A percentile compares a stretch with the other conserved stretches of the same genome.
Conservation (phyloP, 2,329 filamentous ascomycete genomes). For the Incumbomyces lentus region DNA sequence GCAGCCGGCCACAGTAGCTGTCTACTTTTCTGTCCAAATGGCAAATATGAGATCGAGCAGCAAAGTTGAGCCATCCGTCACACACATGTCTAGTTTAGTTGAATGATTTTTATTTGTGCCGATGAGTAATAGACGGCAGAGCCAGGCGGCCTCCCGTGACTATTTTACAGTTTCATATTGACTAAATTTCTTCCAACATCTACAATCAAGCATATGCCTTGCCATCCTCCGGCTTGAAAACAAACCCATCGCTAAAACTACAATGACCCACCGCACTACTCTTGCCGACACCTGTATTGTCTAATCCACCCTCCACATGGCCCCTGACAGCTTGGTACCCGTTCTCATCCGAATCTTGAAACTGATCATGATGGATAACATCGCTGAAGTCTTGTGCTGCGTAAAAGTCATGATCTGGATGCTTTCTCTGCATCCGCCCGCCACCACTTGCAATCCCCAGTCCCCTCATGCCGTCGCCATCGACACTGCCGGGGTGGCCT, state of each 20-base stretch:
- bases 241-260: conserved; percentile 18
- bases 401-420: conserved; percentile 1
- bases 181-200: no score
- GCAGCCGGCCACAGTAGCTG: no score
- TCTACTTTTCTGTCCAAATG: no score
- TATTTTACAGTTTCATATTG: no score
- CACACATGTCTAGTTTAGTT: no score
- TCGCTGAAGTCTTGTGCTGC: background rate
- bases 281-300: conserved; percentile 7
- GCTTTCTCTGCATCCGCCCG: conserved; percentile 2
- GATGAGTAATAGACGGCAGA: no score
- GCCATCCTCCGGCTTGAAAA: conserved; percentile 14
- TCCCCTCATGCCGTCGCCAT: background rate
- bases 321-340: conserved; percentile 8
- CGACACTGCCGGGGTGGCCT: background rate
- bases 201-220: conserved; percentile 15
- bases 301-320: conserved; percentile 7
- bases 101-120: no score
- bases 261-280: conserved; percentile 18
- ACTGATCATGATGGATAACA: conserved; percentile 2
- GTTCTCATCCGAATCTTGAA: conserved; percentile 9
- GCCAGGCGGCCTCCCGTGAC: no score
- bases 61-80: no score
- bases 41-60: no score
- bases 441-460: conserved; percentile 8